phyloP scores from a whole-genome alignment of 345 rosid species.

The Laguncularia racemosa region DNA sequence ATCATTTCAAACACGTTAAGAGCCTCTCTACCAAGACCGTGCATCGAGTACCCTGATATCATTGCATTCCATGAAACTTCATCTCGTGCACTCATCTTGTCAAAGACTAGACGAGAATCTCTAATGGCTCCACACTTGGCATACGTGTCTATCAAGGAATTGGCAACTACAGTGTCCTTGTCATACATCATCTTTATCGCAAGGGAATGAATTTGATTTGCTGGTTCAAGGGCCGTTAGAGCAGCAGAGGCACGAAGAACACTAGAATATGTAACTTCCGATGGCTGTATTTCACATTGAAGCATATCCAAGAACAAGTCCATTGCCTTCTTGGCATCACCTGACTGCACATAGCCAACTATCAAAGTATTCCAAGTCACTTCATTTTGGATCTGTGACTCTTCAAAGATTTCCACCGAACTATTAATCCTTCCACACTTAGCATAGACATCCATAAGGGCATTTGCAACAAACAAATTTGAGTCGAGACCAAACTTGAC shows the following conservation, averaged over 20 bases:
- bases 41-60: conserved; percentile 79
- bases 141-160: conserved; percentile 88
- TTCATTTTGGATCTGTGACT: conserved; percentile 37
- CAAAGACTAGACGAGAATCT: conserved; percentile 52
- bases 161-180: conserved; percentile 42
- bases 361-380: conserved; percentile 87
- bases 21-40: conserved; percentile 57
- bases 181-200: conserved; percentile 50
- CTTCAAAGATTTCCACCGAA: conserved; percentile 49
- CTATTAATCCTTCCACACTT: conserved; percentile 64
- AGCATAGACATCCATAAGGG: conserved; percentile 73
- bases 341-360: conserved; percentile 56
- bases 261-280: conserved; percentile 81
- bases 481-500: conserved; percentile 42
- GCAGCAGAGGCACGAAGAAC: conserved; percentile 70
- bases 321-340: conserved; percentile 53
- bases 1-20: conserved; percentile 47
- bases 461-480: conserved; percentile 62
- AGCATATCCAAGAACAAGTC: conserved; percentile 51
- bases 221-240: conserved; percentile 66
- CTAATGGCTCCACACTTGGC: conserved; percentile 79
- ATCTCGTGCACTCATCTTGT: conserved; percentile 33
- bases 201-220: conserved; percentile 63
- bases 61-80: conserved; percentile 73
- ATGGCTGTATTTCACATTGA: conserved; percentile 34